These are phyloP conservation scores for Capsella bursapastoris DNA, from an alignment of 345 rosid species.

Conservation along the genomic window DNA sequence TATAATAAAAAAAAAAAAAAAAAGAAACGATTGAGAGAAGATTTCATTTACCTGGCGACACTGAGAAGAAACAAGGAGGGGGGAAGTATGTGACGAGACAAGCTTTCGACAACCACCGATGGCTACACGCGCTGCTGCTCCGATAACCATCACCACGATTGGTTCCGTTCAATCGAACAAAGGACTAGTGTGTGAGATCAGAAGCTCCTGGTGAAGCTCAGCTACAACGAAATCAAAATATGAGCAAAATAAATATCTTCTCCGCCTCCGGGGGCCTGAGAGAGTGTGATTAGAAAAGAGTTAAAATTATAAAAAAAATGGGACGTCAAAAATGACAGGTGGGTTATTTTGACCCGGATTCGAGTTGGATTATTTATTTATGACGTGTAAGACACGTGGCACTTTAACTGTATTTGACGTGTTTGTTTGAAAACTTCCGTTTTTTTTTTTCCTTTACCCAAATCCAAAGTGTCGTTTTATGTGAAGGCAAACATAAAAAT, in stretches of 20 bases:
- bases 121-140: slow-evolving; percentile 46
- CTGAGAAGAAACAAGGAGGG: slow-evolving; percentile 40
- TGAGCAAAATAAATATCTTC: neutral
- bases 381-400: neutral
- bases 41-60: slow-evolving; percentile 27
- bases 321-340: slow-evolving; percentile 20
- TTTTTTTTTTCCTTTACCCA: neutral
- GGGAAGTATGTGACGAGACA: slow-evolving; percentile 26
- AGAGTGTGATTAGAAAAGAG: neutral
- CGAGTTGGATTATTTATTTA: neutral
- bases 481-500: neutral
- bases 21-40: neutral
- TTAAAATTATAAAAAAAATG: neutral
- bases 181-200: slow-evolving; percentile 5
- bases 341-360: slow-evolving; percentile 12
- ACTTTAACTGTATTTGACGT: neutral
- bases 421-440: neutral
- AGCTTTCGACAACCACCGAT: slow-evolving; percentile 39
- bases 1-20: no score
- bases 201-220: slow-evolving; percentile 4
- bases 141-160: slow-evolving; percentile 31
- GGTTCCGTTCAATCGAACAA: neutral
- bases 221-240: neutral
- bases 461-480: neutral
- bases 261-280: neutral